Evolutionary conservation across 2,329 filamentous ascomycete species (phyloP).

Genomic region (Fusarium pseudonygamai): DNA sequence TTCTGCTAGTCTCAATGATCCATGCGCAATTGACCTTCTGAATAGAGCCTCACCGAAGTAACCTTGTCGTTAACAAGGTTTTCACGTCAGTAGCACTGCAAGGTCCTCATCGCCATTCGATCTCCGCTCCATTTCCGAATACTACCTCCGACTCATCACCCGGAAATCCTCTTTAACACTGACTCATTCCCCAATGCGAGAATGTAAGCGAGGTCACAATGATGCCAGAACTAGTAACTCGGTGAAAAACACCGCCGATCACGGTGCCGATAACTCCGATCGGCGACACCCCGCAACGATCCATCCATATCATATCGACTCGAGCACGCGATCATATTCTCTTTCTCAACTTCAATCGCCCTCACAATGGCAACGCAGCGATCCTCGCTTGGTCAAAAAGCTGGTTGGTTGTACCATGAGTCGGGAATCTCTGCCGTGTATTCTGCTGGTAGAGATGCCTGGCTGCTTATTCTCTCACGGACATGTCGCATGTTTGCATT

Average conservation of each 20-base stretch:
- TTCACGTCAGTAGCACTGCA: background rate
- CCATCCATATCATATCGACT: background rate
- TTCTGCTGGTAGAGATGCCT: conserved; percentile 51
- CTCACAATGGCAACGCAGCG: conserved; percentile 7
- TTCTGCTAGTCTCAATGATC: too few species aligned
- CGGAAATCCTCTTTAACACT: background rate
- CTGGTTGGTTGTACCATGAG: conserved; percentile 52
- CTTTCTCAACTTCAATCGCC: background rate
- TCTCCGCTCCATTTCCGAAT: conserved; percentile 2
- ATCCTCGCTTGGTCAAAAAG: conserved; percentile 23
- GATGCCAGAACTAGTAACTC: conserved; percentile 16
- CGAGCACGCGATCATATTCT: background rate
- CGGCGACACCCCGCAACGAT: conserved; percentile 22
- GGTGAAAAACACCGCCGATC: conserved; percentile 21
- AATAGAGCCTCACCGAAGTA: background rate
- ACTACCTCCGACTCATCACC: background rate
- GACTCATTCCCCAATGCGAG: background rate
- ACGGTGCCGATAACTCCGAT: conserved; percentile 29
- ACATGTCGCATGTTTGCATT: conserved; percentile 70
- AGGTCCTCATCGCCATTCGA: background rate
- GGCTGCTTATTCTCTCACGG: conserved; percentile 47
- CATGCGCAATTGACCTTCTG: background rate
- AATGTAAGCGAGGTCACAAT: background rate
- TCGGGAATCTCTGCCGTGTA: conserved; percentile 60
- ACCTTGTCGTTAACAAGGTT: background rate